Conservation (phyloP, 2,329 filamentous ascomycete species). For the Berkeleyomyces basicola region DNA sequence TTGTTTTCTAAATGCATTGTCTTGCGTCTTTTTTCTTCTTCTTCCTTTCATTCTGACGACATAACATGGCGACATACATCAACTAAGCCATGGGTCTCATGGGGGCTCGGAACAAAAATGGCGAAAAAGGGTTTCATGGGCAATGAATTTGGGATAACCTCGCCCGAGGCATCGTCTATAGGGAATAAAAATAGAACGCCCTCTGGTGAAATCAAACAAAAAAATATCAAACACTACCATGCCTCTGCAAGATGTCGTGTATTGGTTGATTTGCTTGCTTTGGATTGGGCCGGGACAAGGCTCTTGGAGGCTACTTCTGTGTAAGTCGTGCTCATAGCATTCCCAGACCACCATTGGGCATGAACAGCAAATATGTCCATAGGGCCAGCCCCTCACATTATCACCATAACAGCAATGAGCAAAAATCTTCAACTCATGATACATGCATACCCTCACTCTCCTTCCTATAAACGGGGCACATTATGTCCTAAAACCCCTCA, state of each 20-base stretch:
- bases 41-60: constrained; percentile 30
- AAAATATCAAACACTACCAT: constrained; percentile 14
- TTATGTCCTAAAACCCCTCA: constrained; percentile 36
- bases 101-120: constrained; percentile 19
- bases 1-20: constrained; percentile 80
- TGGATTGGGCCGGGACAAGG: neutral
- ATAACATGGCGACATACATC: constrained; percentile 20
- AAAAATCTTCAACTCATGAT: constrained; percentile 2
- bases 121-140: constrained; percentile 31
- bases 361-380: neutral
- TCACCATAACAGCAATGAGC: neutral
- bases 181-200: constrained; percentile 25
- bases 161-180: constrained; percentile 28
- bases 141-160: constrained; percentile 15
- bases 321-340: too few relatives aligned
- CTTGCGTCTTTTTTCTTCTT: constrained; percentile 24
- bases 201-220: constrained; percentile 12
- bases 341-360: neutral
- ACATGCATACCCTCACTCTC: too few relatives aligned
- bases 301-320: neutral
- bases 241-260: neutral
- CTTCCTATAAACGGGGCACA: neutral
- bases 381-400: neutral
- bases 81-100: constrained; percentile 5
- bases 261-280: neutral